phyloP scores from a whole-genome alignment of 2,329 filamentous ascomycete genomes.

The Xylariaceae sp. region DNA sequence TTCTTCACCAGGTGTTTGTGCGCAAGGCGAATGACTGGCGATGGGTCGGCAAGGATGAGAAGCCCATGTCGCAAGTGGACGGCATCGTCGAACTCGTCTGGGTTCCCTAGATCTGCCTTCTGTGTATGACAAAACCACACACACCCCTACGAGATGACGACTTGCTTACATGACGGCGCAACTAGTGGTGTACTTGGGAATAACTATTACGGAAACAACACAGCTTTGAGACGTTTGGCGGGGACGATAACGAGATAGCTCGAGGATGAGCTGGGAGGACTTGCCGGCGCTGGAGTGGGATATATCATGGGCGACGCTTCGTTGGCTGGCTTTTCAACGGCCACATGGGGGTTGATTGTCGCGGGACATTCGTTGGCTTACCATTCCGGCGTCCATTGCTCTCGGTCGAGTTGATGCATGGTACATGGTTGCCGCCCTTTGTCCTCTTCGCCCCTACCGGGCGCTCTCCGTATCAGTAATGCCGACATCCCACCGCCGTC shows the following conservation, averaged over 20 bases:
- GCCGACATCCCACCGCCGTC: too few species aligned
- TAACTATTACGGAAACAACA: conserved; percentile 16
- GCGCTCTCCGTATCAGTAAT: too few species aligned
- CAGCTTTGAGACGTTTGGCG: conserved; percentile 4
- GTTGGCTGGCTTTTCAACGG: too few species aligned
- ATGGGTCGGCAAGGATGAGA: conserved; percentile 43
- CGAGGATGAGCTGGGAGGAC: background rate
- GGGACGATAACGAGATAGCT: conserved; percentile 1
- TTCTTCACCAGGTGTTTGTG: conserved; percentile 48
- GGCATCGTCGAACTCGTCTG: conserved; percentile 54
- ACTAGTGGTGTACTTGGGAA: conserved; percentile 18
- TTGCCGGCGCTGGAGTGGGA: background rate
- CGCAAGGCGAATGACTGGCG: conserved; percentile 47
- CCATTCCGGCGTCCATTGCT: too few species aligned
- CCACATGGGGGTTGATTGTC: too few species aligned
- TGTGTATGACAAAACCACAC: conserved; percentile 3
- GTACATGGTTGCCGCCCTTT: too few species aligned
- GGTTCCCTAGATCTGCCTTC: conserved; percentile 36
- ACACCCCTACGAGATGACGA: conserved; percentile 17
- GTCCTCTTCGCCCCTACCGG: too few species aligned
- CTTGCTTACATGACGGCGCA: conserved; percentile 19
- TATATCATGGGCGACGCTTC: too few species aligned
- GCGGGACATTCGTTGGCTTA: too few species aligned
- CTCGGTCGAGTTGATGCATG: too few species aligned
- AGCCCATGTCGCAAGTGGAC: conserved; percentile 47